Conservation (phyloP, 495 filamentous ascomycete species). For the Xylaria curta region DNA sequence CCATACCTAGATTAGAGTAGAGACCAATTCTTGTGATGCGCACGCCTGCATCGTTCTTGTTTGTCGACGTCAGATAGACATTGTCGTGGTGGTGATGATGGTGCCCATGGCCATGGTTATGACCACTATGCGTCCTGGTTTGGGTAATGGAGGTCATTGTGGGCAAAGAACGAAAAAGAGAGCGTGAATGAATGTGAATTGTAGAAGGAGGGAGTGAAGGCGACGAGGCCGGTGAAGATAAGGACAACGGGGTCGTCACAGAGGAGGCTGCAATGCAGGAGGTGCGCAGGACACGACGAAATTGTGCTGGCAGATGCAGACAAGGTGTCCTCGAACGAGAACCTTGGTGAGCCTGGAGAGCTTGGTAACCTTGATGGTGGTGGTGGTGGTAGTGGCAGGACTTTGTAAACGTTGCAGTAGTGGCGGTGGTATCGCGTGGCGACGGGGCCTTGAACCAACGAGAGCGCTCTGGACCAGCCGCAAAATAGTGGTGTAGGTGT, state of each 20-base stretch:
- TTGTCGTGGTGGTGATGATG: conserved; percentile 85
- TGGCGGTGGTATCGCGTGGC: conserved; percentile 5
- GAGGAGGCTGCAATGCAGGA: conserved; percentile 27
- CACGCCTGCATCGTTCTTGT: conserved; percentile 93
- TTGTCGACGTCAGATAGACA: conserved; percentile 82
- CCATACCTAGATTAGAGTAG: conserved; percentile 92
- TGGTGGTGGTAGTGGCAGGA: conserved; percentile 2
- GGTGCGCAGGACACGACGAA: conserved; percentile 43
- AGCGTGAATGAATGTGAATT: conserved; percentile 26
- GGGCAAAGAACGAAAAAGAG: conserved; percentile 29
- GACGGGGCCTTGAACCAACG: conserved; percentile 22
- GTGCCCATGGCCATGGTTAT: conserved; percentile 22
- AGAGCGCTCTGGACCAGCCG: conserved; percentile 32
- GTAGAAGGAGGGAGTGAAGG: conserved; percentile 18
- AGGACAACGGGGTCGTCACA: conserved; percentile 6
- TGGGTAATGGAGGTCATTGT: conserved; percentile 40
- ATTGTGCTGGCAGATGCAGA: conserved; percentile 21
- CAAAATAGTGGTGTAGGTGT: conserved; percentile 38
- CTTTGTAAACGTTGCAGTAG: conserved; percentile 28
- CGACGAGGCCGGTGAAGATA: conserved; percentile 17
- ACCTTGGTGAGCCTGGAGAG: conserved; percentile 18
- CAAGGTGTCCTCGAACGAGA: conserved; percentile 45
- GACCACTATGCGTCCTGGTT: conserved; percentile 52
- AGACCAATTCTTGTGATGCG: conserved; percentile 93
- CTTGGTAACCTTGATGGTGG: conserved; percentile 7